Evolutionary conservation across 768 basidiomycete genomes (phyloP).

Genomic region (Suillus luteus): DNA sequence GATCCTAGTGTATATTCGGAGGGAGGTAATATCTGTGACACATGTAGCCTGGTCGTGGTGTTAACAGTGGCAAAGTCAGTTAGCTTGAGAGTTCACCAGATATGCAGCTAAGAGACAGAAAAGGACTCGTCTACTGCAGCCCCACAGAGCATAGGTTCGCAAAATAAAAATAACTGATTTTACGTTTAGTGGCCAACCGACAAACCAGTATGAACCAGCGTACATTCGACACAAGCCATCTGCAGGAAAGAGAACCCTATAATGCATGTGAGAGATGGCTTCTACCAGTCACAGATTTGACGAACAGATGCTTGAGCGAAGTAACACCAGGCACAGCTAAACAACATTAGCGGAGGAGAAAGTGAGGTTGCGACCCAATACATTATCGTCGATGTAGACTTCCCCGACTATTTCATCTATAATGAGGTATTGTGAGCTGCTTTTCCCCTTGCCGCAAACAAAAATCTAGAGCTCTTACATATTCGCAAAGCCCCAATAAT

Average conservation of each 20-base stretch:
- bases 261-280: neutral
- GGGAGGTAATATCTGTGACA: neutral
- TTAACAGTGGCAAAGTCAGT: neutral
- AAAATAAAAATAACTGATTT: neutral
- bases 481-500: neutral
- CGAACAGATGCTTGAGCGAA: neutral
- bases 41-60: neutral
- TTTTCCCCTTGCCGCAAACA: neutral
- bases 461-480: neutral
- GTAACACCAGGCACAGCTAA: neutral
- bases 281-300: neutral
- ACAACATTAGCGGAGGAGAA: neutral
- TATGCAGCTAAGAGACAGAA: neutral
- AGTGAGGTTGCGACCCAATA: neutral
- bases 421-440: neutral
- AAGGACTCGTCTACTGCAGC: neutral
- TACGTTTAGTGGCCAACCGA: neutral
- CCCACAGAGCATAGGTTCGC: conserved; percentile 2
- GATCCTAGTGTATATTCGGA: neutral
- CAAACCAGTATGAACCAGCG: neutral
- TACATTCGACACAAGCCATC: conserved; percentile 1
- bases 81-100: neutral
- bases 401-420: neutral
- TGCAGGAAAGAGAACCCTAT: neutral
- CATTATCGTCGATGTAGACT: neutral